A percentile compares a stretch with the other conserved stretches of the same genome.
Conservation (phyloP, 257 asterid species). For the Scutellaria baicalensis region DNA sequence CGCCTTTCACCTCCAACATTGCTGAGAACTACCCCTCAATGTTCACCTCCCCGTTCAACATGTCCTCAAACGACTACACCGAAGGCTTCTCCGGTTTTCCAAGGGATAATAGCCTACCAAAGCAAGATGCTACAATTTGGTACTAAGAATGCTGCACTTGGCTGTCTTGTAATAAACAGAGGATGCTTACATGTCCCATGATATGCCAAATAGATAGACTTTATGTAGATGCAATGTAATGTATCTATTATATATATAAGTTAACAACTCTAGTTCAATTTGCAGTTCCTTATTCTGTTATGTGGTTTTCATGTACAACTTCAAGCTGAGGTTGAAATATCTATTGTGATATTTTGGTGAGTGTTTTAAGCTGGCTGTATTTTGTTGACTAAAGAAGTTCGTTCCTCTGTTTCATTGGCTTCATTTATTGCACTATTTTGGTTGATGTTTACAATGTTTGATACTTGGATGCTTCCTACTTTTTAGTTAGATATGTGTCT, state of each 20-base stretch:
- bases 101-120: constrained; percentile 27
- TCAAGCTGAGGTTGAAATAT: neutral
- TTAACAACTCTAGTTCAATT: neutral
- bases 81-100: constrained; percentile 20
- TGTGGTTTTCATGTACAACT: constrained; percentile 16
- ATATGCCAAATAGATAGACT: neutral
- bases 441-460: neutral
- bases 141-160: constrained; percentile 18
- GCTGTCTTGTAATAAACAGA: constrained; percentile 24
- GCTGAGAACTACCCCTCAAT: constrained; percentile 42
- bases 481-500: neutral
- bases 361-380: constrained; percentile 16
- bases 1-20: constrained; percentile 36
- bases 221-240: constrained; percentile 20
- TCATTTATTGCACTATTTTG: constrained; percentile 2
- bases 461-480: constrained; percentile 11
- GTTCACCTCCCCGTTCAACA: constrained; percentile 48
- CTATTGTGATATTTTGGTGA: neutral
- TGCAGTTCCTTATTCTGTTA: neutral
- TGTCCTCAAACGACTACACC: constrained; percentile 29
- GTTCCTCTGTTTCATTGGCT: neutral
- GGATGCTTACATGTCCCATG: constrained; percentile 3
- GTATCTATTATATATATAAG: neutral
- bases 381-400: constrained; percentile 30
- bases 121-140: constrained; percentile 53